Percentiles rank a stretch among this genome's conserved stretches.
These are phyloP conservation scores for Gloeophyllum trabeum DNA, from an alignment of 768 basidiomycete genomes.

Conservation along the genomic window DNA sequence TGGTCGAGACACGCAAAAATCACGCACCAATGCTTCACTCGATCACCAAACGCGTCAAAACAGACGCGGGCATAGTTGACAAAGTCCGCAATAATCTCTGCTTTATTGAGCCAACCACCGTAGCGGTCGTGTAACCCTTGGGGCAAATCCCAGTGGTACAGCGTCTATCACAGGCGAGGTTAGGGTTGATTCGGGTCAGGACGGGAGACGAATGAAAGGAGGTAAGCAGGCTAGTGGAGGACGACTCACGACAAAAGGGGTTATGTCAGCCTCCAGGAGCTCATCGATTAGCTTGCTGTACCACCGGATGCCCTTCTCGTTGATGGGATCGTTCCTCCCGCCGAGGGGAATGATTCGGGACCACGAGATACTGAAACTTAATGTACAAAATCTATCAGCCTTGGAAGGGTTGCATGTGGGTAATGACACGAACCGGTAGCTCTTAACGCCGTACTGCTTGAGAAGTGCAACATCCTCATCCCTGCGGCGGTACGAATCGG, in stretches of 20 bases:
- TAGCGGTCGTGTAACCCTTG: conserved; percentile 65
- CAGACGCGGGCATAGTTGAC: conserved; percentile 48
- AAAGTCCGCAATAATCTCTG: conserved; percentile 59
- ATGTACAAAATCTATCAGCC: no score
- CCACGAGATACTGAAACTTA: conserved; percentile 70
- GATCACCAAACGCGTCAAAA: conserved; percentile 65
- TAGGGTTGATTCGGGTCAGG: no score
- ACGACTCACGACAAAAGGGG: conserved; percentile 50
- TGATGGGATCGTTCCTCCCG: conserved; percentile 63
- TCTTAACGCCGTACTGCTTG: conserved; percentile 50
- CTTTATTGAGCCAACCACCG: conserved; percentile 65
- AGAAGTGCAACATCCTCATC: conserved; percentile 56
- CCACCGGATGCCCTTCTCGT: conserved; percentile 55
- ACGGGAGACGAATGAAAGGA: no score
- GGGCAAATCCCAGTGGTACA: conserved; percentile 77
- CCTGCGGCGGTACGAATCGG: conserved; percentile 62
- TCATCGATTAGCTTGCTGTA: conserved; percentile 66
- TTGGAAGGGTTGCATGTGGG: no score
- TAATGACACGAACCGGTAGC: conserved; percentile 77
- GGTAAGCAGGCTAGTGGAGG: background rate
- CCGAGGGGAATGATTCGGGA: conserved; percentile 65
- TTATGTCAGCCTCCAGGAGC: conserved; percentile 49
- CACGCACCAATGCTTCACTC: conserved; percentile 61
- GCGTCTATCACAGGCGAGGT: conserved; percentile 38
- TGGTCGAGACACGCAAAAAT: no score